Evolutionary conservation across 768 basidiomycete species (phyloP).

Genomic region (Xerocomellus dryophilus): DNA sequence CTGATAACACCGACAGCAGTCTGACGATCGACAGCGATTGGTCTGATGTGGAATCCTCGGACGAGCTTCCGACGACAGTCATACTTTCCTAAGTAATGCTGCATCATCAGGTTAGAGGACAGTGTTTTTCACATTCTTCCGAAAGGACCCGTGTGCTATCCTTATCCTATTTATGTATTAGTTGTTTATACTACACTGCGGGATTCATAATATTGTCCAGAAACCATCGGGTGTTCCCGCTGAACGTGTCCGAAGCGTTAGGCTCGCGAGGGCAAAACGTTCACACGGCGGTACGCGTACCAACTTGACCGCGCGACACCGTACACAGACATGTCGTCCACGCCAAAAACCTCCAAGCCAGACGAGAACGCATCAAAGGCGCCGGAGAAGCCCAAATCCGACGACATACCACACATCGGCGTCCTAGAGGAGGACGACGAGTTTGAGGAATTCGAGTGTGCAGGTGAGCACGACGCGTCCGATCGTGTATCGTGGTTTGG

Average conservation of each 20-base stretch:
- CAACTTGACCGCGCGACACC: background rate
- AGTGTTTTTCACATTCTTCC: conserved; percentile 5
- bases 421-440: conserved; percentile 97
- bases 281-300: conserved; percentile 27
- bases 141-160: conserved; percentile 23
- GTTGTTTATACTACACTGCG: conserved; percentile 4
- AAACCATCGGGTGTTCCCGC: too few relatives aligned
- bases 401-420: conserved; percentile 64
- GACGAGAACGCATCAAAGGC: conserved; percentile 28
- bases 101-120: conserved; percentile 9
- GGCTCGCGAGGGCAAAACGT: background rate
- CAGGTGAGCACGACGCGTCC: conserved; percentile 49
- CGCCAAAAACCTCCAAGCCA: conserved; percentile 48
- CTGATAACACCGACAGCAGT: conserved; percentile 22
- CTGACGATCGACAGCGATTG: conserved; percentile 21
- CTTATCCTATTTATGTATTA: conserved; percentile 34
- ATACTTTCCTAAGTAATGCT: conserved; percentile 12
- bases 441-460: conserved; percentile 88
- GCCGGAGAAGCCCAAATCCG: conserved; percentile 40
- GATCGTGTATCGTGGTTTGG: background rate
- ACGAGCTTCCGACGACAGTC: conserved; percentile 23
- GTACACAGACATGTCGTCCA: conserved; percentile 37
- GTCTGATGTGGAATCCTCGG: conserved; percentile 26
- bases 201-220: background rate
- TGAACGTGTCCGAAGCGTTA: too few relatives aligned